phyloP scores from a whole-genome alignment of 495 filamentous ascomycete genomes.

The Xylaria nigripes region DNA sequence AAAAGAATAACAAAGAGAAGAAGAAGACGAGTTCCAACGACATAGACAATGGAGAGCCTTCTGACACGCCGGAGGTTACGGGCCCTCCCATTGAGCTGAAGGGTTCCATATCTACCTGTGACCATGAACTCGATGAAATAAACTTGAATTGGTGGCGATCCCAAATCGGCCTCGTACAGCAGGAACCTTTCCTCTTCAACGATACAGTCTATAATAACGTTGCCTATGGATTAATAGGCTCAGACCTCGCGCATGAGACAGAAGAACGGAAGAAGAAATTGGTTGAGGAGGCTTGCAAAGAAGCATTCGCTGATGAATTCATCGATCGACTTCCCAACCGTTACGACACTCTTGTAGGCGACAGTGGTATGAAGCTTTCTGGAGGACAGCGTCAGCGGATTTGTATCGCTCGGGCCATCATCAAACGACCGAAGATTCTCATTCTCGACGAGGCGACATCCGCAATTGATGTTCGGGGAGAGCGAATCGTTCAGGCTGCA shows the following conservation, averaged over 20 bases:
- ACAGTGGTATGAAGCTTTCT: slow-evolving; percentile 45
- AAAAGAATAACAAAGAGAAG: slow-evolving; percentile 30
- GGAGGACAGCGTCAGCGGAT: slow-evolving; percentile 59
- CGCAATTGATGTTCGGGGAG: slow-evolving; percentile 66
- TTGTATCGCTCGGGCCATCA: slow-evolving; percentile 60
- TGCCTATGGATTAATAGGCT: slow-evolving; percentile 50
- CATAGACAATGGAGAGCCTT: slow-evolving; percentile 22
- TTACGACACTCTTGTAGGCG: slow-evolving; percentile 45
- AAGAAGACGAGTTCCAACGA: slow-evolving; percentile 23
- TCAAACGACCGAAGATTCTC: slow-evolving; percentile 68
- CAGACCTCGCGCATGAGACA: slow-evolving; percentile 43
- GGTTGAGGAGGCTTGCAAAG: slow-evolving; percentile 49
- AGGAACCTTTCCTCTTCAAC: slow-evolving; percentile 70
- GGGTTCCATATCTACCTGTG: slow-evolving; percentile 48
- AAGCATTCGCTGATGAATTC: slow-evolving; percentile 52
- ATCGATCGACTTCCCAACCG: slow-evolving; percentile 52
- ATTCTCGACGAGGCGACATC: slow-evolving; percentile 82
- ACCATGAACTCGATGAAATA: slow-evolving; percentile 45
- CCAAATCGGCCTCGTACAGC: slow-evolving; percentile 61
- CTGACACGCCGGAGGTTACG: slow-evolving; percentile 22
- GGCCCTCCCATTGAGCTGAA: slow-evolving; percentile 36
- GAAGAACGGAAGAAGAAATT: slow-evolving; percentile 46
- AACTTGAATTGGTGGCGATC: slow-evolving; percentile 59
- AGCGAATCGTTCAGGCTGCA: slow-evolving; percentile 61
- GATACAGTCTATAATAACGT: slow-evolving; percentile 61